These are phyloP conservation scores for Trypanosoma conorhini DNA, from an alignment of 208 protist genomes.

Conservation along the genomic window DNA sequence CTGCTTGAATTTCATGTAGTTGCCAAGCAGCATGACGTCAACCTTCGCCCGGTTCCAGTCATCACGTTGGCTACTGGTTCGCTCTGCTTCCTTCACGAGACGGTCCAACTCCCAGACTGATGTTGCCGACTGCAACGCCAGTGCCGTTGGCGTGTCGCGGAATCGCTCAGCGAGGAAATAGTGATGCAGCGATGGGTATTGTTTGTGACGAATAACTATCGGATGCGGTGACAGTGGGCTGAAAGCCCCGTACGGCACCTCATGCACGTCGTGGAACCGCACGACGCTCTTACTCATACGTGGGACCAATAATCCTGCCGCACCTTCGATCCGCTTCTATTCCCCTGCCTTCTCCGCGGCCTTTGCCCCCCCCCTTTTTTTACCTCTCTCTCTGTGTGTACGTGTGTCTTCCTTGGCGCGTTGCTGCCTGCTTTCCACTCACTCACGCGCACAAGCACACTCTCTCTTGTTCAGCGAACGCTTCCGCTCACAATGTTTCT, in stretches of 20 bases:
- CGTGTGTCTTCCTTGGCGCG: not conserved
- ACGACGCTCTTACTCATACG: slow-evolving; percentile 44
- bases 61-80: slow-evolving; percentile 49
- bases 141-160: slow-evolving; percentile 50
- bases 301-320: not conserved
- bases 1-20: slow-evolving; percentile 91
- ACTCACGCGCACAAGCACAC: not conserved
- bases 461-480: not conserved
- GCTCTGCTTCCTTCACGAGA: slow-evolving; percentile 68
- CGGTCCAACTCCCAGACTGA: slow-evolving; percentile 82
- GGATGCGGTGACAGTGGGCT: slow-evolving; percentile 79
- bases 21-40: slow-evolving; percentile 84
- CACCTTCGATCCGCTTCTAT: not conserved
- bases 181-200: slow-evolving; percentile 84
- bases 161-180: slow-evolving; percentile 89
- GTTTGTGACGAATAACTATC: slow-evolving; percentile 72
- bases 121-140: slow-evolving; percentile 48
- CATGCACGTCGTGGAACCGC: slow-evolving; percentile 74
- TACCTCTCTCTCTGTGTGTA: slow-evolving; percentile 3
- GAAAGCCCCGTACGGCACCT: slow-evolving; percentile 73
- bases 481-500: not conserved
- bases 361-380: slow-evolving; percentile 22
- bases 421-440: not conserved
- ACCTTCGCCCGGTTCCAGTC: slow-evolving; percentile 88
- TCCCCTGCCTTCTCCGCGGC: slow-evolving; percentile 23